Conservation (phyloP, 1,284 basidiomycete genomes). For the Ganoderma multipileum region DNA sequence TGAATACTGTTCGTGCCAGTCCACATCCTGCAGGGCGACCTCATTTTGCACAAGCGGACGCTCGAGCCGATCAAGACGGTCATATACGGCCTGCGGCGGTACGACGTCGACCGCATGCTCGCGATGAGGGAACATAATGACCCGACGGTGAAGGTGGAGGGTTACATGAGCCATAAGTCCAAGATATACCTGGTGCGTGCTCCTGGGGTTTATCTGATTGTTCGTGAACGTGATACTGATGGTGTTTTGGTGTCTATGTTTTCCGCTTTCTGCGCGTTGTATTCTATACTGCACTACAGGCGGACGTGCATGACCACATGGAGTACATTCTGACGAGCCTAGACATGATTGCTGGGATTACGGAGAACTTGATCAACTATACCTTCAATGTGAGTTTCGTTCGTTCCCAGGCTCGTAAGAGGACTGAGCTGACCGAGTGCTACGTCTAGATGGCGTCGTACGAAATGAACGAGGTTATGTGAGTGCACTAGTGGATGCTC, state of each 20-base stretch:
- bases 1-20: slow-evolving; percentile 45
- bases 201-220: too few relatives aligned
- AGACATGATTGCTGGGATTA: slow-evolving; percentile 71
- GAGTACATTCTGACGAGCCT: slow-evolving; percentile 70
- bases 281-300: slow-evolving; percentile 43
- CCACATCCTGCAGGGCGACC: slow-evolving; percentile 75
- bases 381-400: slow-evolving; percentile 59
- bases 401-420: not conserved
- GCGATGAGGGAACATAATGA: slow-evolving; percentile 53
- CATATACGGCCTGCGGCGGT: slow-evolving; percentile 68
- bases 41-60: slow-evolving; percentile 72
- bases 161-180: slow-evolving; percentile 72
- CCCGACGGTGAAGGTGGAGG: slow-evolving; percentile 48
- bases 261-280: not conserved
- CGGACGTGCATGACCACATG: slow-evolving; percentile 75
- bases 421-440: slow-evolving; percentile 11
- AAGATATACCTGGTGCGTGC: slow-evolving; percentile 68
- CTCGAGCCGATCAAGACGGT: slow-evolving; percentile 72
- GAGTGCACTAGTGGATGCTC: slow-evolving; percentile 31
- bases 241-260: not conserved
- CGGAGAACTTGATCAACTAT: slow-evolving; percentile 75
- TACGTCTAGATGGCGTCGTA: slow-evolving; percentile 64
- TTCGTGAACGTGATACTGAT: not conserved
- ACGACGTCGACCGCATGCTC: slow-evolving; percentile 68
- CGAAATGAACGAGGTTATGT: slow-evolving; percentile 77